Evolutionary conservation across 164 flowering plant genomes (phyloP).

Genomic region (Annona squamosa): DNA sequence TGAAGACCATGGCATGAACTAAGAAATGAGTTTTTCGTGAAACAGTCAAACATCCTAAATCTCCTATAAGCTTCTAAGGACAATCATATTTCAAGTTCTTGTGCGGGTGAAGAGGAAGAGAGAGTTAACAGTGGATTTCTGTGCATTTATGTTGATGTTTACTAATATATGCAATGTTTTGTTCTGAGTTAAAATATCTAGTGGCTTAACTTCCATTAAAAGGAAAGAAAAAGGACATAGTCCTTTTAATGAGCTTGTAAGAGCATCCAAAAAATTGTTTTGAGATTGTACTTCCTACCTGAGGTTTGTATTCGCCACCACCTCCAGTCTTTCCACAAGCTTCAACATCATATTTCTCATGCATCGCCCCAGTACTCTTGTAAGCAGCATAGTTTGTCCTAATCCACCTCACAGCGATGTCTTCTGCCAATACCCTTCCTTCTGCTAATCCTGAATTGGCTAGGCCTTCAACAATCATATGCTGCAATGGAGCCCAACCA

Average conservation of each 20-base stretch:
- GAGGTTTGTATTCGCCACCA: slow-evolving; percentile 72
- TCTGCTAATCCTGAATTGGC: slow-evolving; percentile 45
- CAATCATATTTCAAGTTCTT: too few relatives aligned
- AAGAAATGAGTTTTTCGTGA: neutral
- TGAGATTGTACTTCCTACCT: slow-evolving; percentile 32
- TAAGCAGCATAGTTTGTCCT: slow-evolving; percentile 69
- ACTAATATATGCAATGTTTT: neutral
- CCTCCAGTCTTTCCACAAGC: slow-evolving; percentile 64
- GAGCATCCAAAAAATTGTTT: neutral
- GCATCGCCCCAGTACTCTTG: slow-evolving; percentile 68
- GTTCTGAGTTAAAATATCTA: neutral
- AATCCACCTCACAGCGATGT: slow-evolving; percentile 76
- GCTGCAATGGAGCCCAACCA: slow-evolving; percentile 97
- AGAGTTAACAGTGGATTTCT: neutral
- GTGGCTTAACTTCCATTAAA: neutral
- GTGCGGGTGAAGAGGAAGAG: too few relatives aligned
- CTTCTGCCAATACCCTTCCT: slow-evolving; percentile 57
- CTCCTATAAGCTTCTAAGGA: neutral
- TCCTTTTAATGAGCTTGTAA: too few relatives aligned
- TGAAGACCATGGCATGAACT: neutral
- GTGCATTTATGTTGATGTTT: neutral
- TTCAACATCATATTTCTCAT: slow-evolving; percentile 65
- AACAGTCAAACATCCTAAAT: neutral
- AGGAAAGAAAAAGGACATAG: too few relatives aligned
- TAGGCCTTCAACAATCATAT: slow-evolving; percentile 89